phyloP scores from a whole-genome alignment of 352 stramenopile genomes.

The Globisporangium radiosum region DNA sequence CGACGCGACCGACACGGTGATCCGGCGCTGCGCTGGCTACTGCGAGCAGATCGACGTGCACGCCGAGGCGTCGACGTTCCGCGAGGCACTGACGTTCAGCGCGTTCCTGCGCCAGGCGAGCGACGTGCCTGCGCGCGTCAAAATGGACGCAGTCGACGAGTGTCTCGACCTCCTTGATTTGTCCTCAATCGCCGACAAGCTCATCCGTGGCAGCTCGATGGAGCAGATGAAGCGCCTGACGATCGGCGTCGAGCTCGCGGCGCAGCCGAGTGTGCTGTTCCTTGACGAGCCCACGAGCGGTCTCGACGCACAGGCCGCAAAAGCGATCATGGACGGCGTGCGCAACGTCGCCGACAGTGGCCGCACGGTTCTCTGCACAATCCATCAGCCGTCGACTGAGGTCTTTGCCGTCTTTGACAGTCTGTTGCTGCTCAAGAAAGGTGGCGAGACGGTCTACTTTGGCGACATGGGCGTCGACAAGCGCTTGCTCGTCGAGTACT shows the following conservation, averaged over 20 bases:
- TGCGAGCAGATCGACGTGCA: constrained; percentile 87
- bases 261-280: constrained; percentile 76
- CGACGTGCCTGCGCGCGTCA: neutral
- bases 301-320: constrained; percentile 33
- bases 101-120: constrained; percentile 60
- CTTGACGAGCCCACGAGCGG: constrained; percentile 74
- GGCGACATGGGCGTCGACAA: no score
- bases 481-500: no score
- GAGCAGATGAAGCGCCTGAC: constrained; percentile 52
- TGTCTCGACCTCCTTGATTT: constrained; percentile 30
- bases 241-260: constrained; percentile 66
- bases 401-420: no score
- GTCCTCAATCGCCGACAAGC: constrained; percentile 23
- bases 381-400: neutral
- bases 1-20: constrained; percentile 10
- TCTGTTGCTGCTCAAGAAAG: no score
- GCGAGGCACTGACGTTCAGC: constrained; percentile 87
- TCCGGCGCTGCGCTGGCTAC: constrained; percentile 22
- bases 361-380: neutral
- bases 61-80: constrained; percentile 79
- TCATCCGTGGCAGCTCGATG: constrained; percentile 30
- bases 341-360: constrained; percentile 56
- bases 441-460: no score
- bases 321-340: constrained; percentile 60
- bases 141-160: constrained; percentile 25